Evolutionary conservation across 1,284 basidiomycete species (phyloP), one percentile per base, ranked within the genome.

Genomic region (Dichomitus squalens): DNA sequence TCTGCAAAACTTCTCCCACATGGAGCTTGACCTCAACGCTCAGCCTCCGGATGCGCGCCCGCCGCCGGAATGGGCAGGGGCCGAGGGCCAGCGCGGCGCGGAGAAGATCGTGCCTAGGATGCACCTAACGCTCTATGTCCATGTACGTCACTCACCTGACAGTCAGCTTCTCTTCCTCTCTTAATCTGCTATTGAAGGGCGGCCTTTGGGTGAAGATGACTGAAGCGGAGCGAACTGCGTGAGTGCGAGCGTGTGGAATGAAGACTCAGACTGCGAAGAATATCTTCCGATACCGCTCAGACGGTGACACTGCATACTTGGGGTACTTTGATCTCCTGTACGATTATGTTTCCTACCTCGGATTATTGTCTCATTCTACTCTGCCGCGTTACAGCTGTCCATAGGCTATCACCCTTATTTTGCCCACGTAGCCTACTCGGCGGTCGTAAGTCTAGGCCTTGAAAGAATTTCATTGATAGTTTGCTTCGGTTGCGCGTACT

Each of bases 1-100:
- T 3, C 59, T 78, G 18, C 83, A 86, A 66, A 72, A 66, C 18
- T 84, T 84, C 64, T 73, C 75, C 7, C 61, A 54, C 2, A 79
- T 86, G 61, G 67, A 60, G 5, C 67, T 84, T 4, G 81, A 64
- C 41, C 40, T 62, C 18, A 44, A 54, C 3, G 56, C 60, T 6
- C 64, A 62, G 52, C 59, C 63, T 9, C 59, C 63, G 8, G 50
- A 60, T 11, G 55, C 58, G 41, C 60, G 60, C 6, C 55, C 64
- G 20, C 65, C 60, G 7, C 35, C 44, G 2, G 58, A 59, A 36
- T 65, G 62, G 65, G 62, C 58, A 14, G 53, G 46, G 5, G 52
- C 46, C 7, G 58, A 58, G 33, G 64, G 60, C 7, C 61, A 61
- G 31, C 53, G 61, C 39, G 60, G 57, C 12, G 47, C 35, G 25